Base-by-base conservation (phyloP, 495 filamentous ascomycete genomes). In the Diplogelasinospora grovesii region DNA sequence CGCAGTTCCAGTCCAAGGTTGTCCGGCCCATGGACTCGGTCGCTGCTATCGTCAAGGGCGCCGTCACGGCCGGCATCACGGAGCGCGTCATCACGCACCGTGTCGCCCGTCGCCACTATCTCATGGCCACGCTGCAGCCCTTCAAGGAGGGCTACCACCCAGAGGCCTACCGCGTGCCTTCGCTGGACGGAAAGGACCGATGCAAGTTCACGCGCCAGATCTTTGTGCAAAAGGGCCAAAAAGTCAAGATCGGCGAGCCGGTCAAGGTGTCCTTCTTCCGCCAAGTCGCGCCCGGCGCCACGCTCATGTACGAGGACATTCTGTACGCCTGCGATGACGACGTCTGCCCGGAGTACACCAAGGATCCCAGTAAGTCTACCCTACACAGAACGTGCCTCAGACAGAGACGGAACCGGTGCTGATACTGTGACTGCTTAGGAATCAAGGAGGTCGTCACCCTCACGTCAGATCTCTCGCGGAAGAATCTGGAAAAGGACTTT, bases 381-480 rank as follows among this genome's bases (percentile, higher is more conserved):
- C n/a, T n/a, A n/a, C n/a, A n/a, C n/a, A n/a, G n/a, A n/a, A n/a
- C n/a, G n/a, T n/a, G n/a, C n/a, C n/a, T n/a, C n/a, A n/a, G n/a
- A n/a, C n/a, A n/a, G n/a, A n/a, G n/a, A n/a, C n/a, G n/a, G n/a
- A n/a, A n/a, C n/a, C n/a, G n/a, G n/a, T n/a, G n/a, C n/a, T n/a
- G n/a, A n/a, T n/a, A n/a, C n/a, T n/a, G n/a, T n/a, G n/a, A n/a
- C n/a, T n/a, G n/a, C n/a, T n/a, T 54, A 98, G 90, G 89, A 48
- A 96, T 98, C 78, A 97, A 97, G 74, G 92, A 98, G 64, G 88
- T 98, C 22, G 93, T 98, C 44, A 98, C 92, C 2, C 81, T 98
- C 27, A 97, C 93, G 7, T 95, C 89, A 30, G 92, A 98, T 61
- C 74, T 98, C 24, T 95, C 88, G 11, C 83, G 92, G 46, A 98